Evolutionary conservation across 805 yeast species (phyloP), one percentile per base, ranked within the genome.

Genomic region (Ogataea allantospora): DNA sequence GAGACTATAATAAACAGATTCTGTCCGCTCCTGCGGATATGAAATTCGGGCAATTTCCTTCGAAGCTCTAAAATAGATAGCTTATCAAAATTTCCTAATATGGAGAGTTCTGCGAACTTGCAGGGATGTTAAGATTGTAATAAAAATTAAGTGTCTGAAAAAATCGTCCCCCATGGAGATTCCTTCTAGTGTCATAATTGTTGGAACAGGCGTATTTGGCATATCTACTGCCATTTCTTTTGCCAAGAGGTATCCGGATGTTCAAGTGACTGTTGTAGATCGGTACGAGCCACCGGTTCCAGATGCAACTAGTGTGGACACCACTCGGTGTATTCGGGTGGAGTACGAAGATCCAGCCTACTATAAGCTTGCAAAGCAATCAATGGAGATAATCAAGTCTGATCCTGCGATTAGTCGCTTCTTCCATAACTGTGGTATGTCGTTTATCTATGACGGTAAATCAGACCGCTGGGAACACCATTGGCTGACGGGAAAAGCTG

Each of bases 131-230:
- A 24, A 5, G 7, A 12, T 4, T 7, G 3, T 7, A 11, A 21
- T 21, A n/a, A 21, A 21, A 21, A 21, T 9, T 7, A 21, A 4
- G 4, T 5, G 4, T 10, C 9, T 21, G n/a, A n/a, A n/a, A n/a
- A n/a, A n/a, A n/a, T n/a, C n/a, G n/a, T n/a, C n/a, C 33, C 6
- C n/a, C 7, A 46, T 46, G 50, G 45, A 33, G 14, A 19, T 30
- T 20, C 50, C 50, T 6, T 27, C 31, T 9, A 15, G 36, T 6
- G 33, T 52, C 3, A 33, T 65, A 19, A 64, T 73, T 30, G 62
- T 71, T 9, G 80, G 80, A 15, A 67, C 74, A 3, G 79, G 80
- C 17, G 69, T 70, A 7, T 72, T 71, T 46, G 79, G 80, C 4
- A 54, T 74, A 16, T 68, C 77, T 7, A 59, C 72, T 0, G 73